Percentiles rank a stretch among this genome's conserved stretches.
phyloP scores from a whole-genome alignment of 2,329 filamentous ascomycete species.

The Macroventuria anomochaeta region DNA sequence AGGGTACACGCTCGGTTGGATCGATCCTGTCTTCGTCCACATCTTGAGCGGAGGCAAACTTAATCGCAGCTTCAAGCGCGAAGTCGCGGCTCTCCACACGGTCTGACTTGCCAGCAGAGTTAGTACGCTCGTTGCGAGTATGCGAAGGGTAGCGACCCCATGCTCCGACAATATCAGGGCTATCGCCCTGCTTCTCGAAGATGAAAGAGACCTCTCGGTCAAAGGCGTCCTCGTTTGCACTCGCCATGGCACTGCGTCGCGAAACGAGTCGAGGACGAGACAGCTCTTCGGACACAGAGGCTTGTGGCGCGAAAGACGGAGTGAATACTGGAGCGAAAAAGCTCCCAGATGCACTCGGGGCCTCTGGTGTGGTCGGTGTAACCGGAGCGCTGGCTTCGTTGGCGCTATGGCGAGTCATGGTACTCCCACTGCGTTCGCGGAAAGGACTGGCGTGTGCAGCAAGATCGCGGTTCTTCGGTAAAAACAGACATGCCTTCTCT shows the following conservation, averaged over 20 bases:
- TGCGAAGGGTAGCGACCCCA: slow-evolving; percentile 58
- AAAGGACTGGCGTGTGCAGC: slow-evolving; percentile 37
- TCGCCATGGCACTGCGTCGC: slow-evolving; percentile 31
- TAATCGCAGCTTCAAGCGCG: slow-evolving; percentile 44
- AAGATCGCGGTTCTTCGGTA: slow-evolving; percentile 41
- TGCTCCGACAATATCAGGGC: slow-evolving; percentile 39
- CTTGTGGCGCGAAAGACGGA: neutral
- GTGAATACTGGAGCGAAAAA: neutral
- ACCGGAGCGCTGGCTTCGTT: neutral
- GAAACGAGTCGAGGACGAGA: neutral
- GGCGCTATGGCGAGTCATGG: slow-evolving; percentile 13
- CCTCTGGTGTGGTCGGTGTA: neutral
- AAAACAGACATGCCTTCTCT: slow-evolving; percentile 44
- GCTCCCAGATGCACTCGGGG: neutral
- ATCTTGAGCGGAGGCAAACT: slow-evolving; percentile 28
- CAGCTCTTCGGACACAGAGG: neutral
- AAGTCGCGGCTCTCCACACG: slow-evolving; percentile 53
- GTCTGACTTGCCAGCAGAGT: slow-evolving; percentile 50
- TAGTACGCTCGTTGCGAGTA: slow-evolving; percentile 50
- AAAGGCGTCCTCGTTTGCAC: slow-evolving; percentile 10
- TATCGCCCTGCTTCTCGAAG: slow-evolving; percentile 40
- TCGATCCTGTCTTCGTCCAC: slow-evolving; percentile 35
- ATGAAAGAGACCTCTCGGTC: slow-evolving; percentile 23
- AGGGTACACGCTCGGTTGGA: slow-evolving; percentile 29
- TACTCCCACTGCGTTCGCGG: slow-evolving; percentile 42